These are phyloP conservation scores for Naganishia sp. DNA, from an alignment of 1,284 basidiomycete species.

Conservation along the genomic window DNA sequence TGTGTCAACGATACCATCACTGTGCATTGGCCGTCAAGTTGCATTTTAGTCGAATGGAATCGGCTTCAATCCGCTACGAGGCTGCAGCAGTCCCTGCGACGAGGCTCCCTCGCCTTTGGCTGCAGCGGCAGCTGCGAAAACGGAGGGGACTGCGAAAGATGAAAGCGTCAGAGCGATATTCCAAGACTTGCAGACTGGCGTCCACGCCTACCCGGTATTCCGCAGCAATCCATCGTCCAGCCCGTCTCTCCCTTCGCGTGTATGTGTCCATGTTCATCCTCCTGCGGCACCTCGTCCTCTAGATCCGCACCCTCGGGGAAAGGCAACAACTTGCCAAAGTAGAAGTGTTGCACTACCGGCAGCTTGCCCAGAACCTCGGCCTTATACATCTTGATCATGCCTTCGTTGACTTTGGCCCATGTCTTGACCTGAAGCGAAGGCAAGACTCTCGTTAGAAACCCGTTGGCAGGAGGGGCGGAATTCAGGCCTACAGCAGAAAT, in stretches of 20 bases:
- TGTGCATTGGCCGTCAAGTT: background rate
- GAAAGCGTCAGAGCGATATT: background rate
- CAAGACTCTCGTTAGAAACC: background rate
- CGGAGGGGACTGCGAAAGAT: conserved; percentile 64
- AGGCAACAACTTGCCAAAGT: conserved; percentile 77
- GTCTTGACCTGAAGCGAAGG: conserved; percentile 69
- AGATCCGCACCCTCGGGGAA: conserved; percentile 57
- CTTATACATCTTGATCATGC: conserved; percentile 97
- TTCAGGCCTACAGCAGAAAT: conserved; percentile 76
- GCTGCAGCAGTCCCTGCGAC: conserved; percentile 34
- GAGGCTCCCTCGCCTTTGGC: conserved; percentile 52
- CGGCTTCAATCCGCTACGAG: conserved; percentile 68
- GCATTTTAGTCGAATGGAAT: conserved; percentile 76
- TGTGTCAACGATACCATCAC: background rate
- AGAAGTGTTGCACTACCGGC: conserved; percentile 92
- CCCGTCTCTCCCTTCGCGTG: conserved; percentile 67
- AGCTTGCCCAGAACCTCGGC: conserved; percentile 94
- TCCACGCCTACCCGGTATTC: conserved; percentile 62
- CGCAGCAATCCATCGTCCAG: conserved; percentile 83
- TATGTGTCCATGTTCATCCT: conserved; percentile 63
- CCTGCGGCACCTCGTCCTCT: conserved; percentile 54
- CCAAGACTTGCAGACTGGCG: background rate
- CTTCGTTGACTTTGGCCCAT: conserved; percentile 96
- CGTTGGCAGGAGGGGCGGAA: too few species aligned
- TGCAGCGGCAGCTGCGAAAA: conserved; percentile 68